Percentiles rank a stretch among this genome's conserved stretches.
Conservation (phyloP, 192 early-diverging fungal genomes). For the Rhizophlyctis rosea region DNA sequence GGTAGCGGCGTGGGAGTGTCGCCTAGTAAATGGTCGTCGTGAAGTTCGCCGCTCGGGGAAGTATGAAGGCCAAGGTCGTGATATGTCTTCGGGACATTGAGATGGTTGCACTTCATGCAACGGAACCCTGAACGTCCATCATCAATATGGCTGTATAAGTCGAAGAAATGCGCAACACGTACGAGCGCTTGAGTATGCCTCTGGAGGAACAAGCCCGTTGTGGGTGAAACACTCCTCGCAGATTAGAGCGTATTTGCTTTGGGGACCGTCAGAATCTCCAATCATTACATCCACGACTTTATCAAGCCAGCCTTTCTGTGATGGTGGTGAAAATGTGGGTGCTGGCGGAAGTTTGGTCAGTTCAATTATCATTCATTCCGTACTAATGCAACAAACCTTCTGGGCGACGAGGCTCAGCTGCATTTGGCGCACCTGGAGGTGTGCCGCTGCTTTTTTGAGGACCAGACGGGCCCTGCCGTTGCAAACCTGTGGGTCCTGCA, state of each 20-base stretch:
- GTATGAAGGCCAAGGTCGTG: background rate
- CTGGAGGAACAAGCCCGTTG: constrained; percentile 85
- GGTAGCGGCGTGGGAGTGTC: background rate
- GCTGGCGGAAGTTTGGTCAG: no score
- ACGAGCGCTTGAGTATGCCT: constrained; percentile 58
- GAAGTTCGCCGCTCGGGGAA: background rate
- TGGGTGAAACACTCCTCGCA: constrained; percentile 88
- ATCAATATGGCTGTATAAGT: background rate
- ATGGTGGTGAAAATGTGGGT: no score
- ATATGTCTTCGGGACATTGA: constrained; percentile 26
- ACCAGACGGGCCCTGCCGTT: no score
- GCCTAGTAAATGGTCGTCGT: background rate
- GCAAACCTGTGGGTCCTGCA: no score
- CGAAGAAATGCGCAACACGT: constrained; percentile 10
- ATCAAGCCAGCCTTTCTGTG: constrained; percentile 73
- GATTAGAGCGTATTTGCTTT: constrained; percentile 90
- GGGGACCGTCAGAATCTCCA: constrained; percentile 78
- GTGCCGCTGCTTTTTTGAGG: no score
- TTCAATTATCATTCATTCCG: no score
- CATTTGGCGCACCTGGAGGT: no score
- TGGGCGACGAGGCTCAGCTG: no score
- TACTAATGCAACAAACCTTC: no score
- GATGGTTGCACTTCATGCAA: constrained; percentile 34
- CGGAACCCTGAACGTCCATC: constrained; percentile 22
- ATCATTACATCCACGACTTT: constrained; percentile 88